phyloP scores from a whole-genome alignment of 2,329 filamentous ascomycete species.

The Fonsecaea monophora region DNA sequence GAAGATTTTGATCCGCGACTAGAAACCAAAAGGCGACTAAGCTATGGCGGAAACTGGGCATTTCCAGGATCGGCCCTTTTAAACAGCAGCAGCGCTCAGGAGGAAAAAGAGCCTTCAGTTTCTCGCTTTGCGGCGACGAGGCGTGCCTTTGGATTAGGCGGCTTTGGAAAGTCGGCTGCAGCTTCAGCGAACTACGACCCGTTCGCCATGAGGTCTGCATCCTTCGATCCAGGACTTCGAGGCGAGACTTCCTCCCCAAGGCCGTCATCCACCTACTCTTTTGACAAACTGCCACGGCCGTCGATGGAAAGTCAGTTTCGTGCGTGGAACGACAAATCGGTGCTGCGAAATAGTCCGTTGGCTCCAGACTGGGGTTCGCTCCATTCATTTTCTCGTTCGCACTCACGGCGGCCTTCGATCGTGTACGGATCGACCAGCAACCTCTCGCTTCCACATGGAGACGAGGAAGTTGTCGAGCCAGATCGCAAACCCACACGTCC shows the following conservation, averaged over 20 bases:
- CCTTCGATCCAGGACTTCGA: constrained; percentile 55
- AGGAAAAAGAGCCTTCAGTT: constrained; percentile 45
- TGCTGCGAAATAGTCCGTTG: constrained; percentile 60
- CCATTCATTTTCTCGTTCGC: constrained; percentile 73
- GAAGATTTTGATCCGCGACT: constrained; percentile 60
- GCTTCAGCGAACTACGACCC: constrained; percentile 53
- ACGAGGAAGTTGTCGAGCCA: constrained; percentile 48
- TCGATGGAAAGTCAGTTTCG: constrained; percentile 80
- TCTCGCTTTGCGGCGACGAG: constrained; percentile 45
- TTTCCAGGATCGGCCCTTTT: constrained; percentile 54
- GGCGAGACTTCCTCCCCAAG: constrained; percentile 53
- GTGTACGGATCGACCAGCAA: constrained; percentile 76
- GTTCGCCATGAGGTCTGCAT: constrained; percentile 55
- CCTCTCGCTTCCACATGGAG: constrained; percentile 58
- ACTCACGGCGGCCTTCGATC: constrained; percentile 80
- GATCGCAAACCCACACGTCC: constrained; percentile 57
- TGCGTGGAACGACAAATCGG: constrained; percentile 68
- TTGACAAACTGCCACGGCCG: constrained; percentile 71
- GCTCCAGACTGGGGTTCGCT: constrained; percentile 61
- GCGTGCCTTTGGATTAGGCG: constrained; percentile 48
- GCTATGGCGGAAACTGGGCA: constrained; percentile 64
- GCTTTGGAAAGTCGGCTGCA: constrained; percentile 46
- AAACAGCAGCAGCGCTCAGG: constrained; percentile 45
- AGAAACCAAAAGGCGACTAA: constrained; percentile 59
- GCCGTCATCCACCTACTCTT: constrained; percentile 62